A percentile compares a stretch with the other conserved stretches of the same genome.
Conservation (phyloP, 2,329 filamentous ascomycete genomes). For the Pyrenochaeta sp. region DNA sequence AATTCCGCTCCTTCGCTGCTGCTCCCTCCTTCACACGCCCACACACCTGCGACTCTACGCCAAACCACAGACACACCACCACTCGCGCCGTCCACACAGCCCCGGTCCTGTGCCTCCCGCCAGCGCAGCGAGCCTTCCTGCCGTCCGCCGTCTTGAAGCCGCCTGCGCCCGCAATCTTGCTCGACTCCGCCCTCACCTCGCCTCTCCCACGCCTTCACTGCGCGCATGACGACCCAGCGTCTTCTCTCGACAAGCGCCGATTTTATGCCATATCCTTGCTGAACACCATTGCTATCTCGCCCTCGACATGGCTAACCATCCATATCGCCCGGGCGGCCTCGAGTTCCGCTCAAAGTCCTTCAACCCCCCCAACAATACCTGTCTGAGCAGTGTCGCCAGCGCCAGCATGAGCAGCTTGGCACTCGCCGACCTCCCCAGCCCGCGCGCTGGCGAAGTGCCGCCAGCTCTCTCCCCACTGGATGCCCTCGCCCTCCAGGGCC, state of each 20-base stretch:
- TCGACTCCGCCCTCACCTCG: slow-evolving; percentile 36
- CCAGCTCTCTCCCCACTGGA: slow-evolving; percentile 93
- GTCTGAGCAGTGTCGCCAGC: slow-evolving; percentile 26
- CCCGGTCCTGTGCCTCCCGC: slow-evolving; percentile 17
- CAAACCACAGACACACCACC: slow-evolving; percentile 10
- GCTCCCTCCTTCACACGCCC: slow-evolving; percentile 17
- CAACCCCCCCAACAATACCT: slow-evolving; percentile 32
- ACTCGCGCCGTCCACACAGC: slow-evolving; percentile 19
- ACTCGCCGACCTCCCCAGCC: slow-evolving; percentile 55
- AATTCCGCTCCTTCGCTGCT: slow-evolving; percentile 44
- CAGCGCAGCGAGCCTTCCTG: slow-evolving; percentile 1
- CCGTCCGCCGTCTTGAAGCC: slow-evolving; percentile 1
- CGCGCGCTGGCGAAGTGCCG: slow-evolving; percentile 69
- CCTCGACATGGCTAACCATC: slow-evolving; percentile 39
- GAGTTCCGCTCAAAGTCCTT: slow-evolving; percentile 45
- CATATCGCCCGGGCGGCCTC: slow-evolving; percentile 42
- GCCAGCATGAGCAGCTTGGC: slow-evolving; percentile 46
- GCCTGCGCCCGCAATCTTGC: slow-evolving; percentile 22
- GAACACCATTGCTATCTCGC: slow-evolving; percentile 15
- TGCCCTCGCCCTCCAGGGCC: slow-evolving; percentile 91
- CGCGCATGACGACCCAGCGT: slow-evolving; percentile 43
- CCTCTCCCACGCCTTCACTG: slow-evolving; percentile 29
- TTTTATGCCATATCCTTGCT: slow-evolving; percentile 34
- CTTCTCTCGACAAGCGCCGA: slow-evolving; percentile 25
- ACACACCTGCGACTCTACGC: slow-evolving; percentile 11